Evolutionary conservation across 768 basidiomycete genomes (phyloP).

Genomic region (Agaricus bisporus): DNA sequence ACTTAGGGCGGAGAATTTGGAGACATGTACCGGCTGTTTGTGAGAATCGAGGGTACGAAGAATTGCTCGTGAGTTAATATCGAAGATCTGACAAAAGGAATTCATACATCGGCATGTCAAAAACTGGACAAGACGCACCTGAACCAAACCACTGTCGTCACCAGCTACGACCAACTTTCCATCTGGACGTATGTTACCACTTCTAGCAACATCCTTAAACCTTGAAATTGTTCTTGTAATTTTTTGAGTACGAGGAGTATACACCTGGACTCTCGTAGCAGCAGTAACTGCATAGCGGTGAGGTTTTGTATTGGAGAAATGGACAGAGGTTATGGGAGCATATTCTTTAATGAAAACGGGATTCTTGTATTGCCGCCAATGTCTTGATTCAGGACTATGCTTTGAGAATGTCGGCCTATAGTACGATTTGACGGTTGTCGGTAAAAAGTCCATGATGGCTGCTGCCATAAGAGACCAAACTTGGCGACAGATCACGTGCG

Average conservation of each 20-base stretch:
- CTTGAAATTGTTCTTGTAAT: conserved; percentile 93
- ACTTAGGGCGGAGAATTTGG: conserved; percentile 79
- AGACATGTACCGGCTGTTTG: conserved; percentile 94
- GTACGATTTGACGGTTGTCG: conserved; percentile 62
- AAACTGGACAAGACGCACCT: conserved; percentile 36
- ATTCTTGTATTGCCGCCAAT: conserved; percentile 84
- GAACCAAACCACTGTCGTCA: conserved; percentile 86
- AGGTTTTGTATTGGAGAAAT: conserved; percentile 83
- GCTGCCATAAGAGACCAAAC: background rate
- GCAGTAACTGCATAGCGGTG: conserved; percentile 96
- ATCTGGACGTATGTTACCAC: conserved; percentile 83
- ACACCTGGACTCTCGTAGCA: conserved; percentile 89
- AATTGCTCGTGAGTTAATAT: conserved; percentile 89
- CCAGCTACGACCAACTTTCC: conserved; percentile 95
- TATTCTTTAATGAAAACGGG: conserved; percentile 97
- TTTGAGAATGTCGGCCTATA: conserved; percentile 46
- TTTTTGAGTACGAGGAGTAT: conserved; percentile 94
- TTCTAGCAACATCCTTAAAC: conserved; percentile 93
- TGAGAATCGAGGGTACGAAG: conserved; percentile 89
- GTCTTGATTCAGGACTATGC: conserved; percentile 69
- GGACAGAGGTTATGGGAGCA: conserved; percentile 89
- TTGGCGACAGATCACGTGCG: conserved; percentile 18
- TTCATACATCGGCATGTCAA: background rate
- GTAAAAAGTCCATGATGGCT: conserved; percentile 69
- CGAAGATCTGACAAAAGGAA: conserved; percentile 61